Evolutionary conservation across 768 basidiomycete genomes (phyloP).

Genomic region (Phlebiopsis gigantea): DNA sequence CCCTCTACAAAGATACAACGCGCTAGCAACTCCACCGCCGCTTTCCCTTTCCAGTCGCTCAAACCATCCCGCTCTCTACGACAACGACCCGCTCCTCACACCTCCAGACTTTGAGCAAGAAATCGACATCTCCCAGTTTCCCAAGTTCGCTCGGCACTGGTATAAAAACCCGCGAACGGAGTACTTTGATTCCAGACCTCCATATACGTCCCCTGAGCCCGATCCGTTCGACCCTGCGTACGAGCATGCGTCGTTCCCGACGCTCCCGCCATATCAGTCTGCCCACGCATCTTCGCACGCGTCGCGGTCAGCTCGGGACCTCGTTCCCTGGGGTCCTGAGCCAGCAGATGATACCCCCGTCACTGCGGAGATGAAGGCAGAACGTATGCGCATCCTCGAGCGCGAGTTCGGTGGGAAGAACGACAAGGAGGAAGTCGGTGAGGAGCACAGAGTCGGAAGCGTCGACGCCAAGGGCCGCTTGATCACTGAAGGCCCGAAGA

Average conservation of each 20-base stretch:
- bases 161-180: constrained; percentile 33
- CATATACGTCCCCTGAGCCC: constrained; percentile 10
- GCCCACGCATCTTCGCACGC: constrained; percentile 24
- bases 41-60: constrained; percentile 1
- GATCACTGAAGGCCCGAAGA: constrained; percentile 59
- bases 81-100: constrained; percentile 9
- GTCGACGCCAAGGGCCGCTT: constrained; percentile 52
- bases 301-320: constrained; percentile 28
- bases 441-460: constrained; percentile 50
- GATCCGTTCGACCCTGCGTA: constrained; percentile 31
- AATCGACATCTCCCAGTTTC: constrained; percentile 58
- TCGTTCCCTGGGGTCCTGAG: constrained; percentile 50
- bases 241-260: constrained; percentile 21
- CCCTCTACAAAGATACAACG: constrained; percentile 4
- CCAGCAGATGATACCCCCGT: constrained; percentile 38
- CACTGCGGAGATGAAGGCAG: constrained; percentile 53
- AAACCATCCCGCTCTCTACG: not conserved
- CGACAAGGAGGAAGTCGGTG: constrained; percentile 34
- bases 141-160: constrained; percentile 60
- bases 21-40: constrained; percentile 17
- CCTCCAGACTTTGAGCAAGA: constrained; percentile 31
- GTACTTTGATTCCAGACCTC: constrained; percentile 8
- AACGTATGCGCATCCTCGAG: constrained; percentile 67
- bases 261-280: constrained; percentile 21
- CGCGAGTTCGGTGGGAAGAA: constrained; percentile 51